A percentile compares a stretch with the other conserved stretches of the same genome.
phyloP scores from a whole-genome alignment of 305 asterid species.

The Fraxinus ornus region DNA sequence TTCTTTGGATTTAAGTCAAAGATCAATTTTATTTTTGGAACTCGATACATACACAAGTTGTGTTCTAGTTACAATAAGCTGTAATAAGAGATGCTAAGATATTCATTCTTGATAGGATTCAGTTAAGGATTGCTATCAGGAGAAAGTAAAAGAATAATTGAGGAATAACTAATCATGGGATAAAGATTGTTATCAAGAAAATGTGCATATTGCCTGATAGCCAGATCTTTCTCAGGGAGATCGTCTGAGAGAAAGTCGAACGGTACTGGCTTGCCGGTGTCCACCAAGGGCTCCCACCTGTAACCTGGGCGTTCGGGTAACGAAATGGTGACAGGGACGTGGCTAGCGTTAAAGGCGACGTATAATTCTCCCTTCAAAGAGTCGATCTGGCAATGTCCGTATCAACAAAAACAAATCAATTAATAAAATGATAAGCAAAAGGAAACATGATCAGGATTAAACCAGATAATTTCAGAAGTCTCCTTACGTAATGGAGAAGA shows the following conservation, averaged over 20 bases:
- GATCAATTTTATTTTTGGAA: background rate
- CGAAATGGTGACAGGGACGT: conserved; percentile 55
- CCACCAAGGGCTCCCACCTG: conserved; percentile 86
- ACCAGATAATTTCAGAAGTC: background rate
- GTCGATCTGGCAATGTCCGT: conserved; percentile 52
- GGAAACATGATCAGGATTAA: background rate
- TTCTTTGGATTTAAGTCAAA: too few relatives aligned
- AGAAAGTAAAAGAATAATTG: conserved; percentile 62
- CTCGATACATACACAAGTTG: background rate
- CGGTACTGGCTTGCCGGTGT: conserved; percentile 81
- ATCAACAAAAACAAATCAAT: background rate
- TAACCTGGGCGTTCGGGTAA: conserved; percentile 81
- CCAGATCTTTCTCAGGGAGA: conserved; percentile 46
- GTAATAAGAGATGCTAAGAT: background rate
- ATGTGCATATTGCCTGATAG: conserved; percentile 65
- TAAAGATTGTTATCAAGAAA: conserved; percentile 77
- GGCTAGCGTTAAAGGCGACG: conserved; percentile 80
- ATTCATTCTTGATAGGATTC: background rate
- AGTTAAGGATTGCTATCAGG: conserved; percentile 25
- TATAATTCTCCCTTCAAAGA: conserved; percentile 77
- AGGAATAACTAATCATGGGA: conserved; percentile 93
- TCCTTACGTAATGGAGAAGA: background rate
- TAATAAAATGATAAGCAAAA: background rate
- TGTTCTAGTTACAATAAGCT: background rate
- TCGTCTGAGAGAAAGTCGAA: conserved; percentile 65